These are phyloP conservation scores for Daldinia concentrica DNA, from an alignment of 495 filamentous ascomycete species.

Conservation along the genomic window DNA sequence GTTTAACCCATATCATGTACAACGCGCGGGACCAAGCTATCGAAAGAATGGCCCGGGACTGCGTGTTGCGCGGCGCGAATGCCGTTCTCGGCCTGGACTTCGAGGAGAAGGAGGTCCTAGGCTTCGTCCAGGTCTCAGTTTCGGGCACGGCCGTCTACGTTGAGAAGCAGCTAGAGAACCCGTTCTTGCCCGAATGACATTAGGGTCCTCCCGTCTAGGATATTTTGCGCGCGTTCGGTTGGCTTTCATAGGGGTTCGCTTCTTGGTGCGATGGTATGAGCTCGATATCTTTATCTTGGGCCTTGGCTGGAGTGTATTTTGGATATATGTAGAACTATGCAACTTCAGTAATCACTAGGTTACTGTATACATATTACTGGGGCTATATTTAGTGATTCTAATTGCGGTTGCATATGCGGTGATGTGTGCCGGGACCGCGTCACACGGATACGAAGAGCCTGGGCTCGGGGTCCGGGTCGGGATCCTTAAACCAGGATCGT, in stretches of 20 bases:
- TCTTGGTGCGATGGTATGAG: conserved; percentile 3
- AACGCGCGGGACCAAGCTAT: conserved; percentile 39
- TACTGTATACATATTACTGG: not conserved
- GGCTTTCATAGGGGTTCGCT: not conserved
- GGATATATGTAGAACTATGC: not conserved
- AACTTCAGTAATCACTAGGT: not conserved
- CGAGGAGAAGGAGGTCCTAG: conserved; percentile 34
- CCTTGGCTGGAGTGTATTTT: not conserved
- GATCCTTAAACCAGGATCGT: not conserved
- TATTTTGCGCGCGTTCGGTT: not conserved
- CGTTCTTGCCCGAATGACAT: conserved; percentile 27
- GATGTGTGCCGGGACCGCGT: not conserved
- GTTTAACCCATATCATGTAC: conserved; percentile 36
- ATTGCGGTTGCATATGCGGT: not conserved
- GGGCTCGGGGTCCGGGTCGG: not conserved
- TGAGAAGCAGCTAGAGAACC: conserved; percentile 28
- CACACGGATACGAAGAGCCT: not conserved
- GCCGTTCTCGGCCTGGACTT: conserved; percentile 32
- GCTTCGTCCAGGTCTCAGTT: conserved; percentile 38
- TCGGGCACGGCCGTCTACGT: conserved; percentile 39
- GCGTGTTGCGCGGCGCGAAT: conserved; percentile 37
- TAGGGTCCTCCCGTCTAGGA: not conserved
- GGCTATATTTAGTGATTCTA: not conserved
- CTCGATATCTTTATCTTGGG: not conserved
- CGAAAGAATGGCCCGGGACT: conserved; percentile 37